Base-by-base conservation (phyloP, 2,329 filamentous ascomycete genomes). In the Apiospora phragmitis region DNA sequence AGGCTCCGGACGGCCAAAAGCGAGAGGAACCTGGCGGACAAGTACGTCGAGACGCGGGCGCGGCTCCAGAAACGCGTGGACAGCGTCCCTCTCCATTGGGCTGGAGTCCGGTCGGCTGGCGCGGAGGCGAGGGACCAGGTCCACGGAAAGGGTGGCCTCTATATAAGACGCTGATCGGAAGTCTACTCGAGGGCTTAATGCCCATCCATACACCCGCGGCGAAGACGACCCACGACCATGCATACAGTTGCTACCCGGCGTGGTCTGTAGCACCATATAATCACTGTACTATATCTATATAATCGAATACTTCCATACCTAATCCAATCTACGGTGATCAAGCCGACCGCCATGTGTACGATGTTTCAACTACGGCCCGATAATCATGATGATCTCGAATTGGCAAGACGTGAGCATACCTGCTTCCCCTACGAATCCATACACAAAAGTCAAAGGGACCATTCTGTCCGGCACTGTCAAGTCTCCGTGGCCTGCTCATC, bases 31-130 rank as follows among this genome's bases (percentile, higher is more conserved):
- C 72, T 85, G 29, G 74, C 80, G 9, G 85, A 87, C 49, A 81
- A 83, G 21, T 83, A 88, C 72, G 82, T 85, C 1, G 85, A 85
- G 68, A 80, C 84, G 1, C 82, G 87, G 32, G 81, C 84, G 21
- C 83, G 79, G 26, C 82, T 88, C 3, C 88, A 91, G 79, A 85
- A 83, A 71, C 82, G 84, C 49, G 82, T 91, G 8, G 89, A 91
- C 71, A 83, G 83, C 69, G 81, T 92, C 4, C 90, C 90, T 2
- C 74, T 91, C 65, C 89, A 92, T 76, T 82, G 82, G 75, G 82
- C 86, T 3, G 91, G 90, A 0, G 83, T 93, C 59, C 83, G 91
- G 68, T 88, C 85, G 11, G 81, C 85, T 16, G 79, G 81, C 1
- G 83, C 81, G 11, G 79, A 81, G 38, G 76, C 85, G 76, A 83